Evolutionary conservation across 2,329 filamentous ascomycete species (phyloP), one percentile per base, ranked within the genome.

Genomic region (Fusarium virguliforme): DNA sequence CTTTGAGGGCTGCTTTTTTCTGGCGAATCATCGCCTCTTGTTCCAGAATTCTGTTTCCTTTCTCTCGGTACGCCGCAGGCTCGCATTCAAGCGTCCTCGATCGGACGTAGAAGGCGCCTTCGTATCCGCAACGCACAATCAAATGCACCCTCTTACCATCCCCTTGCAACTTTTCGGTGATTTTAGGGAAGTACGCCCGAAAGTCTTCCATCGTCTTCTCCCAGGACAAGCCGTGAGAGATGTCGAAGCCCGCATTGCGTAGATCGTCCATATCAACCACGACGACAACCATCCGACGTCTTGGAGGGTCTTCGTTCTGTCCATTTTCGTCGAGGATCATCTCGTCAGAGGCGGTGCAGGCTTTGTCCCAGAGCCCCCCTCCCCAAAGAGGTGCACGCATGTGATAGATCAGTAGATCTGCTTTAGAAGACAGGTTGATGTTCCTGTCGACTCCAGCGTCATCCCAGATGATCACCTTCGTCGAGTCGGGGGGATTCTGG

Each of bases 141-240:
- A 26, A 54, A n/a, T 53, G 48, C n/a, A 35, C 26, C 8, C n/a
- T 18, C 18, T 18, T 18, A 18, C 18, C 18, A 18, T 18, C n/a
- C 8, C 8, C 6, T 32, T 30, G 15, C 41, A 30, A 18, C 28
- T 35, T 18, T 9, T 24, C 8, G 28, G 15, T 15, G n/a, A 51
- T 51, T 22, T 6, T 32, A n/a, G 0, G 8, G 10, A 51, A 6
- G 4, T 34, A 7, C 5, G 8, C 10, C 3, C 10, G 9, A n/a
- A 51, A 38, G 40, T 59, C 56, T 13, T 60, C 57, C 57, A 60
- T 38, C n/a, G 57, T 60, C 34, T 30, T 51, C n/a, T 60, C 57
- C 57, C 57, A 60, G 1, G 57, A 60, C 40, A 60, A 30, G 15
- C 41, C 57, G 22, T 43, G 57, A 24, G 57, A 60, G 3, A 60